Evolutionary conservation across 176 grass and related monocot genomes (phyloP).

Genomic region (Dactylis glomerata): DNA sequence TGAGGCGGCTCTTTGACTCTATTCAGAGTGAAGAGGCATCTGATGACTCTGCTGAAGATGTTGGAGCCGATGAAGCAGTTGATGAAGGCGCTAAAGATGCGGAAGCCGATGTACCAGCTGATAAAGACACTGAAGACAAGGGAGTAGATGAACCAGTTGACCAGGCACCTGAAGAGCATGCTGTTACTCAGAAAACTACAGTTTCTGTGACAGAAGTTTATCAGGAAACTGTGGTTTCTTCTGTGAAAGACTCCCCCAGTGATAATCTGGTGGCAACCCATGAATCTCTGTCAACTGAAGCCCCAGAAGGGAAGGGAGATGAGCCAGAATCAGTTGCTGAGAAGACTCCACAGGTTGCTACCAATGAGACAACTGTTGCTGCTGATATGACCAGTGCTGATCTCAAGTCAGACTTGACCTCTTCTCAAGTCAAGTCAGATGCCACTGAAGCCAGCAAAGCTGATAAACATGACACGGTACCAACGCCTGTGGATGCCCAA

Average conservation of each 20-base stretch:
- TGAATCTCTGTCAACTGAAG: conserved; percentile 24
- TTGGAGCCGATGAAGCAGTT: not conserved
- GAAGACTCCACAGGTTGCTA: conserved; percentile 25
- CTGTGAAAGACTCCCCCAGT: not conserved
- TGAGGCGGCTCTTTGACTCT: conserved; percentile 74
- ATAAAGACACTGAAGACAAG: conserved; percentile 2
- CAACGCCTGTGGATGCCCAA: conserved; percentile 17
- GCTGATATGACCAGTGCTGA: conserved; percentile 31
- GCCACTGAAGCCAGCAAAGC: conserved; percentile 33
- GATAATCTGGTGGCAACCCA: conserved; percentile 12
- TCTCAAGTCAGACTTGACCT: conserved; percentile 25
- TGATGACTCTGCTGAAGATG: conserved; percentile 22
- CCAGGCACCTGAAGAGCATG: conserved; percentile 15
- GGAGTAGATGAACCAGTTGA: not conserved
- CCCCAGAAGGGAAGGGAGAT: conserved; percentile 17
- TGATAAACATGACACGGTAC: conserved; percentile 27
- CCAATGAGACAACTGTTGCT: conserved; percentile 26
- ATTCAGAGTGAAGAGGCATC: conserved; percentile 48
- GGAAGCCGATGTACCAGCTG: not conserved
- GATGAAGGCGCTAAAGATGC: conserved; percentile 3
- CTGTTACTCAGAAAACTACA: conserved; percentile 24
- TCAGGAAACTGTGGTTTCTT: conserved; percentile 33
- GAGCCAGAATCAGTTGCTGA: conserved; percentile 24
- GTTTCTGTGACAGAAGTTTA: conserved; percentile 20
- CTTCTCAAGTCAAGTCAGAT: conserved; percentile 32